Evolutionary conservation across 352 stramenopile species (phyloP).

Genomic region (Phytophthora cryptogea): DNA sequence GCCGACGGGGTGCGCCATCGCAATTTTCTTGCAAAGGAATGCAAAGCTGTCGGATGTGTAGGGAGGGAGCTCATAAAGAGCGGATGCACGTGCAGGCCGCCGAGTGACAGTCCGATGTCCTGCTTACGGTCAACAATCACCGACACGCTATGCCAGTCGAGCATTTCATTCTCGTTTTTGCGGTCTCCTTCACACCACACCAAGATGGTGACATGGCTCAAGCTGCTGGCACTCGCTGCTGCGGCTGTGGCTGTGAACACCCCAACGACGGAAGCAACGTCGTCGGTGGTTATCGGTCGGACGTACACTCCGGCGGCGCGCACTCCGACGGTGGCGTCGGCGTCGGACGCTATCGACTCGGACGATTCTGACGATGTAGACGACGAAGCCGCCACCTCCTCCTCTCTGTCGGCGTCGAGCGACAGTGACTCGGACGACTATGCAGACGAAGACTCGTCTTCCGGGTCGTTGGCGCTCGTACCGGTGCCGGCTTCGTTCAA

Average conservation of each 20-base stretch:
- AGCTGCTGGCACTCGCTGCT: slow-evolving; percentile 15
- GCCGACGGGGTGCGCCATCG: neutral
- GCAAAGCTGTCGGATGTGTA: slow-evolving; percentile 17
- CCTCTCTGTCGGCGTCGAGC: neutral
- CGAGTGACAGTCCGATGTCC: slow-evolving; percentile 13
- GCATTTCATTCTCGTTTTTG: slow-evolving; percentile 27
- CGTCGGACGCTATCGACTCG: slow-evolving; percentile 9
- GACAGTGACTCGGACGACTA: slow-evolving; percentile 12
- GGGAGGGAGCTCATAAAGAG: slow-evolving; percentile 15
- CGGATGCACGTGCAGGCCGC: slow-evolving; percentile 7
- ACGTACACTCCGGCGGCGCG: slow-evolving; percentile 1
- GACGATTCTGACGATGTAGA: slow-evolving; percentile 5
- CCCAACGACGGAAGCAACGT: neutral
- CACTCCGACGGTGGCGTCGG: slow-evolving; percentile 1
- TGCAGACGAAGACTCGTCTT: slow-evolving; percentile 7
- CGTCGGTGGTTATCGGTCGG: slow-evolving; percentile 3
- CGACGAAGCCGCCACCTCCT: slow-evolving; percentile 1
- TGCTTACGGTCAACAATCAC: slow-evolving; percentile 13
- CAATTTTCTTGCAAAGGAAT: slow-evolving; percentile 13
- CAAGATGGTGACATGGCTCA: slow-evolving; percentile 21
- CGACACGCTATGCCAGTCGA: slow-evolving; percentile 25
- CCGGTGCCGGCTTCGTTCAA: slow-evolving; percentile 13
- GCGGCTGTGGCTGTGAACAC: neutral
- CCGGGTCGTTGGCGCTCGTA: slow-evolving; percentile 7
- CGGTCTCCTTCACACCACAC: neutral